Base-by-base conservation (phyloP, 2,329 filamentous ascomycete genomes). In the Laburnicola sp. region DNA sequence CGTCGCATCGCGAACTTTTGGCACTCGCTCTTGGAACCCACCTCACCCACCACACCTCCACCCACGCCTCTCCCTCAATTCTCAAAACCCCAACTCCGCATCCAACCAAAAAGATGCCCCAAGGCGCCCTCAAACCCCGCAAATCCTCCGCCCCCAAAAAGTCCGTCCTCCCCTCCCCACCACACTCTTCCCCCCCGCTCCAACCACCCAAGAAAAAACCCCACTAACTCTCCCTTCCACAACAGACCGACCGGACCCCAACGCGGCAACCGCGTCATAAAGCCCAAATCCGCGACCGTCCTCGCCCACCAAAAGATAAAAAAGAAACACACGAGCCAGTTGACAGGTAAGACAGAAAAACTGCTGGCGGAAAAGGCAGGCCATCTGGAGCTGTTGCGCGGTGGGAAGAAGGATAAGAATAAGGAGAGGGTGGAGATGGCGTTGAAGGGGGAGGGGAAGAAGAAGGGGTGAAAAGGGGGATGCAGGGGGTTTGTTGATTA, bases 371-470 rank as follows among this genome's bases (percentile, higher is more conserved):
- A 83, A 54, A 83, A 83, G 63, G 86, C 86, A 4, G 87, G 86
- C 10, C 86, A 90, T 78, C 64, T 89, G 64, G 86, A 90, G 70
- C 66, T 89, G 64, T 69, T 89, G 64, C 78, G 78, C 50, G 85
- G 85, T 2, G 86, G 85, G 9, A 88, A 87, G 79, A 86, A 82
- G 72, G 74, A 76, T 36, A 68, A 63, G 57, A 53, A 57, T n/a
- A n/a, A n/a, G n/a, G 32, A 21, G 23, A 4, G 10, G 21, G n/a
- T 22, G 31, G 37, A 16, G 3, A 40, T n/a, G n/a, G n/a, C n/a
- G 39, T 63, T 61, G 42, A 60, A 60, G 26, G 58, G 54, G 25
- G 56, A 57, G 38, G 60, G 55, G 47, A 57, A 54, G 48, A 59
- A 53, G 43, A 45, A 42, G 46, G 36, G 48, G 36, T 44, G 11